Base-by-base conservation (phyloP, 768 basidiomycete genomes). In the Collybia nuda region DNA sequence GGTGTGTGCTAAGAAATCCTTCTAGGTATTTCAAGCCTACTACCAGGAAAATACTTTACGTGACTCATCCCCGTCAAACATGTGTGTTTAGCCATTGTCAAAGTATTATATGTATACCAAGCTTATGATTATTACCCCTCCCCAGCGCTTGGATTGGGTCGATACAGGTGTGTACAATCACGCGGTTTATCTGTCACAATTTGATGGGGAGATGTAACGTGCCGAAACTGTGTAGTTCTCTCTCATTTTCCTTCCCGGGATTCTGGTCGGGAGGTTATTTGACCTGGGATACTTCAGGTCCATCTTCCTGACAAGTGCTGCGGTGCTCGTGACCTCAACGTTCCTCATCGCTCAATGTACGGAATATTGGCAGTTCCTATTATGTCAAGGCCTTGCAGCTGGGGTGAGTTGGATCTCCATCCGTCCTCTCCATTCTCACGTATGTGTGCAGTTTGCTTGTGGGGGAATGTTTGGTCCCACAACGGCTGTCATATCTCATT, bases 101-200 rank as follows among this genome's bases (percentile, higher is more conserved):
- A n/a, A 56, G n/a, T n/a, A n/a, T 19, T 6, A 18, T 9, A 19
- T 18, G 11, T 39, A 11, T 40, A 36, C 35, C 38, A 46, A n/a
- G 44, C 40, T 12, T 22, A 45, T n/a, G 11, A 14, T 28, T 24
- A 35, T 50, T 21, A 18, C 23, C 38, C 18, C n/a, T 52, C 43
- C 17, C 19, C 51, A 88, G 88, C 39, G 80, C 87, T 38, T 91
- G 87, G 88, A 90, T 91, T 28, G 88, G 88, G 3, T 90, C 88
- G 1, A 69, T 84, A 21, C 87, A 89, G 70, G 86, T 82, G 51
- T n/a, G 52, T 28, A 14, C 36, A 15, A 39, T 22, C 38, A 43
- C 24, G 24, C 29, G 21, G 40, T 28, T n/a, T 46, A 32, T 15
- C 18, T 15, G 39, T 17, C 18, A 40, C 39, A 38, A 23, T 37